phyloP scores from a whole-genome alignment of 2,329 filamentous ascomycete genomes.

The Bisporella sp. region DNA sequence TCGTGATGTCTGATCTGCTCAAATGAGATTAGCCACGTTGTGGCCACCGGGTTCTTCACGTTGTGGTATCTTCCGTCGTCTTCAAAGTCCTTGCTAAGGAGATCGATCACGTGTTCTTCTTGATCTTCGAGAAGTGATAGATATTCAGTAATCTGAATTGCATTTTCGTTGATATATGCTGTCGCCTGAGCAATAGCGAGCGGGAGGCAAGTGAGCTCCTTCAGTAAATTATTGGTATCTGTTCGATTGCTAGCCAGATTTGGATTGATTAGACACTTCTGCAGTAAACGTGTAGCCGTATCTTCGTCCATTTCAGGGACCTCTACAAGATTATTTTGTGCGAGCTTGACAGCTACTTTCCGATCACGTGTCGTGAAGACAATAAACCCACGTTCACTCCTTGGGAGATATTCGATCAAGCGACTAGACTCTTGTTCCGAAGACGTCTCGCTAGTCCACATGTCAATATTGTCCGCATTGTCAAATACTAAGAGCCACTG shows the following conservation, averaged over 20 bases:
- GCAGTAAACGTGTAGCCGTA: background rate
- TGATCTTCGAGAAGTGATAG: background rate
- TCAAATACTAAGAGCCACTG: background rate
- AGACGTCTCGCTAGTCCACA: background rate
- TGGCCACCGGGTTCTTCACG: conserved; percentile 7
- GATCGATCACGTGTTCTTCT: conserved; percentile 8
- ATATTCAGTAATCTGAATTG: conserved; percentile 8
- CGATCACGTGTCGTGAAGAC: background rate
- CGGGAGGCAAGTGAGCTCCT: background rate
- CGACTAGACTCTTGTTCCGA: background rate
- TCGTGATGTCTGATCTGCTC: conserved; percentile 27
- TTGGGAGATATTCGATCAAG: background rate
- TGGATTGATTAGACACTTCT: background rate
- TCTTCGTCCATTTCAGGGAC: background rate
- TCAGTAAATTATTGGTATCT: background rate
- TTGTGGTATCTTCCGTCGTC: conserved; percentile 28
- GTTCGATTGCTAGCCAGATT: background rate
- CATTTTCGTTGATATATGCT: conserved; percentile 19
- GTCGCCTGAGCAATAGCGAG: background rate
- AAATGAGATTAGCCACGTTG: conserved; percentile 36
- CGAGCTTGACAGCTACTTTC: background rate
- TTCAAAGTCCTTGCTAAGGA: conserved; percentile 29
- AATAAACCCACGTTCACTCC: background rate
- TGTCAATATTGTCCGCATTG: background rate
- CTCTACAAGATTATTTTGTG: background rate